Evolutionary conservation across 768 basidiomycete species (phyloP), one percentile per base, ranked within the genome.

Genomic region (Trametes cinnabarina): DNA sequence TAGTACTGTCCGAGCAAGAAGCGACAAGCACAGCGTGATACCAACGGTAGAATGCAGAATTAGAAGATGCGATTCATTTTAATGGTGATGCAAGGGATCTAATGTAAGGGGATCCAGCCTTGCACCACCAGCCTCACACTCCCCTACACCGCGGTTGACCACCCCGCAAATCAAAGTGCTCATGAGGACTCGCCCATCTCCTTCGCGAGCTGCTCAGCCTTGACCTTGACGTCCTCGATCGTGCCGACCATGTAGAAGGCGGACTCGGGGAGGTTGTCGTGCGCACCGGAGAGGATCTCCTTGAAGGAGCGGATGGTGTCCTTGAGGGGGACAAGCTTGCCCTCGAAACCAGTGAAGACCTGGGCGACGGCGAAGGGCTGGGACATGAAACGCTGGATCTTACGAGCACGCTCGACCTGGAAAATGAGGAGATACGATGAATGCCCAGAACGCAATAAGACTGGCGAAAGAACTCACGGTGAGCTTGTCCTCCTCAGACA

Each of bases 321-420:
- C 82, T 98, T 98, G 65, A 99, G 80, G 14, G 95, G 81, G 34
- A 99, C 96, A 61, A 98, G 92, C 74, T 90, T 92, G 72, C 96
- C 97, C 82, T 97, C 95, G 70, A 92, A 95, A 82, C 96, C 96
- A 71, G 96, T 98, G 86, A 98, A 98, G 76, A 97, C 94, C 81
- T 98, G 94, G 57, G 95, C 97, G 74, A 98, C 96, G 74, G 92
- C 91, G 94, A 99, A 99, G 63, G 97, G 97, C 79, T 99, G 95
- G 66, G 94, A 98, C 97, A 99, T 98, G 92, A 98, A 98, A 81
- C 94, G 90, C 74, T 93, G 94, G 71, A 98, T 94, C 82, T 97
- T 97, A 75, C 94, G 92, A 63, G 94, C 95, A 76, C 94, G 94
- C 79, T 95, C 92, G 79, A 97, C 94, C 88, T 90, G 14, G 34